phyloP scores from a whole-genome alignment of 2,329 filamentous ascomycete genomes.

The Nemania abortiva region DNA sequence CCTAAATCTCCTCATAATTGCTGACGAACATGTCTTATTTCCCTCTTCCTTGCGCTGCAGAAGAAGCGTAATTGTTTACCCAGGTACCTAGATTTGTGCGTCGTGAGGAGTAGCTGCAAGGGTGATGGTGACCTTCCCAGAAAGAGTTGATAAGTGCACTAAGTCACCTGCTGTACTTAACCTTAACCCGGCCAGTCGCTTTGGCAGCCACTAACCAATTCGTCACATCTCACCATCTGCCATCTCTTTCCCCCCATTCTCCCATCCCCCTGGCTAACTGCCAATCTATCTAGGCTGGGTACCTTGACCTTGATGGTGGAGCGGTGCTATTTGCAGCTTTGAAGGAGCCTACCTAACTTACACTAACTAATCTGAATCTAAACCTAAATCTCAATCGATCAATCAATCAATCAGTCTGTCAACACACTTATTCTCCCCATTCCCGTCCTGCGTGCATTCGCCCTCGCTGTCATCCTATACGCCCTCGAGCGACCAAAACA shows the following conservation, averaged over 20 bases:
- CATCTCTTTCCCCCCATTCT: conserved; percentile 7
- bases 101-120: neutral
- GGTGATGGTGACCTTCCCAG: conserved; percentile 1
- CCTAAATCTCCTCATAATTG: neutral
- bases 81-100: neutral
- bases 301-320: conserved; percentile 22
- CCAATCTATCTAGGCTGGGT: neutral
- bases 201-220: conserved; percentile 11
- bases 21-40: neutral
- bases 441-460: conserved; percentile 28
- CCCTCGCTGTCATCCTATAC: conserved; percentile 15
- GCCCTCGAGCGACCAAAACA: conserved; percentile 6
- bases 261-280: conserved; percentile 24
- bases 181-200: conserved; percentile 10
- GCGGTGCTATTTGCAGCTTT: conserved; percentile 30
- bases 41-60: neutral
- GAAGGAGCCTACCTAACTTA: conserved; percentile 2
- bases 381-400: conserved; percentile 23
- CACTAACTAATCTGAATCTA: conserved; percentile 18
- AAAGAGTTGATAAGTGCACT: conserved; percentile 16
- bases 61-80: conserved; percentile 1
- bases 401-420: conserved; percentile 19
- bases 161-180: neutral
- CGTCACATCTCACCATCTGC: conserved; percentile 12
- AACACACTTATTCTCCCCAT: conserved; percentile 21